Evolutionary conservation across 2,329 filamentous ascomycete species (phyloP).

Genomic region (Fusarium scirpi): DNA sequence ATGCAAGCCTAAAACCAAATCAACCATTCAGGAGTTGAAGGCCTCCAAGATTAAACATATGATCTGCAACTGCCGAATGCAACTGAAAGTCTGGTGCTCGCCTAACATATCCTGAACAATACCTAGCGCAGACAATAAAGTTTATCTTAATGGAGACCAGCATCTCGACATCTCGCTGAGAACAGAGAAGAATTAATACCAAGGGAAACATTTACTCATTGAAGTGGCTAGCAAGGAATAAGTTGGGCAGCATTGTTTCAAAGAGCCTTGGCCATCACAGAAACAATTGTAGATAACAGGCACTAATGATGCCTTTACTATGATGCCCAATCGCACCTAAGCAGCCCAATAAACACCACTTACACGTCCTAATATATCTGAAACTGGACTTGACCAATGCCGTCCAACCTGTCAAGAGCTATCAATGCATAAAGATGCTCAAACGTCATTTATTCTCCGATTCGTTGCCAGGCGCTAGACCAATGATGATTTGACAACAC

Average conservation of each 20-base stretch:
- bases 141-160: background rate
- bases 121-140: background rate
- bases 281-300: background rate
- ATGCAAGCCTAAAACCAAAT: accelerated
- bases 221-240: background rate
- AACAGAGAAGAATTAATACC: background rate
- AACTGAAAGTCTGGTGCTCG: background rate
- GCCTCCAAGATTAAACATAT: background rate
- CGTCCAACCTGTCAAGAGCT: background rate
- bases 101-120: background rate
- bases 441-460: conserved; percentile 10
- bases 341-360: background rate
- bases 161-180: background rate
- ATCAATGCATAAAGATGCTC: background rate
- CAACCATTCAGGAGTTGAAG: too few relatives aligned
- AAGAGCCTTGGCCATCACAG: background rate
- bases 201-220: background rate
- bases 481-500: background rate
- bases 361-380: background rate
- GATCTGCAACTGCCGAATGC: background rate
- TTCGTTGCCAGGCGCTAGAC: conserved; percentile 2
- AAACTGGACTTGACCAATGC: background rate
- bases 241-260: background rate
- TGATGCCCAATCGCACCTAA: background rate
- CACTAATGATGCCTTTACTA: background rate